Evolutionary conservation across 768 basidiomycete genomes (phyloP), one percentile per base, ranked within the genome.

Genomic region (Cyathus striatus): DNA sequence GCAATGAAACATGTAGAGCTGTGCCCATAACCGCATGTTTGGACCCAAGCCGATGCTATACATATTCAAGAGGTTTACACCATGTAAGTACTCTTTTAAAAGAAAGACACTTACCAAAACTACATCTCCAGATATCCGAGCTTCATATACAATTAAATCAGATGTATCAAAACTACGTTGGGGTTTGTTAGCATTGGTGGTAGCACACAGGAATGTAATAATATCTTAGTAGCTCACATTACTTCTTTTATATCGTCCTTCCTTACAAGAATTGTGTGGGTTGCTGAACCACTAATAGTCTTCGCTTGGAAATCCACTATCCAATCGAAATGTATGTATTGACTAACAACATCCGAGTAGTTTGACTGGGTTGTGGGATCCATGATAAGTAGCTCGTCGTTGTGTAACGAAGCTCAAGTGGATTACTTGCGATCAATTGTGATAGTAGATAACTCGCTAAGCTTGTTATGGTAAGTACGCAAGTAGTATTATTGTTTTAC

Each of bases 331-430:
- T 75, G 63, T 13, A 92, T 64, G 56, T 90, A 79, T 26, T 76
- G 70, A 1, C 86, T 81, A 2, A 68, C 60, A 49, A 93, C 73
- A 37, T 83, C 65, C 4, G 65, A 59, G 61, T 88, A 90, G 66
- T 96, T 96, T 18, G 90, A 76, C 55, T 91, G 86, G 0, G 86
- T 84, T 0, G 88, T 80, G 16, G 81, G 83, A 55, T 90, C 86
- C 23, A 48, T 22, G 56, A 55, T 57, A 12, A 41, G 26, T 23
- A 42, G 13, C n/a, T n/a, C n/a, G n/a, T n/a, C n/a, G n/a, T n/a
- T n/a, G n/a, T n/a, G n/a, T n/a, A n/a, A n/a, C n/a, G n/a, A n/a
- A n/a, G n/a, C n/a, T n/a, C n/a, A n/a, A n/a, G n/a, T n/a, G n/a
- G n/a, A n/a, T n/a, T n/a, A n/a, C n/a, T n/a, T n/a, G n/a, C n/a